These are phyloP conservation scores for Nitzschia sp. DNA, from an alignment of 108 stramenopile genomes.

Conservation along the genomic window DNA sequence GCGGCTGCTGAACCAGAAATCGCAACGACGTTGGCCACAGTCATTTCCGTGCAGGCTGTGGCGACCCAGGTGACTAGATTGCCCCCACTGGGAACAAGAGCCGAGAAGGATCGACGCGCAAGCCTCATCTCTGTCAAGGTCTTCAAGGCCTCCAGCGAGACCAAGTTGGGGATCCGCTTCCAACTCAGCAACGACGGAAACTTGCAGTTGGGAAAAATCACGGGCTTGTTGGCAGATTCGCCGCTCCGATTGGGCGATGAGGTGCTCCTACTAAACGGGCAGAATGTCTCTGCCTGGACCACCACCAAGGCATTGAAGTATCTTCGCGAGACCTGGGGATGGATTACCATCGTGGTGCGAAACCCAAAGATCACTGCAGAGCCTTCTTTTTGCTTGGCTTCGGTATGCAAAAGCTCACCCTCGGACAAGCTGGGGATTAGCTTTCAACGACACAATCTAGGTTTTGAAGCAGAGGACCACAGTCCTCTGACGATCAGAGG, in stretches of 20 bases:
- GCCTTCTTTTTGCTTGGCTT: slow-evolving; percentile 1
- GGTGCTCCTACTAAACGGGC: neutral
- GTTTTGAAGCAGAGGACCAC: neutral
- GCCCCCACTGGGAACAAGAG: neutral
- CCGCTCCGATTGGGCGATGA: slow-evolving; percentile 8
- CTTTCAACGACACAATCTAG: neutral
- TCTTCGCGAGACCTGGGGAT: neutral
- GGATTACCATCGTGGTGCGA: slow-evolving; percentile 16
- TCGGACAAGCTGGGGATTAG: slow-evolving; percentile 10
- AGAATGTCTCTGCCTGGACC: slow-evolving; percentile 16
- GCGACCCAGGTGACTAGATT: neutral
- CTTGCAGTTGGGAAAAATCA: slow-evolving; percentile 9
- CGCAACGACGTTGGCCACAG: neutral
- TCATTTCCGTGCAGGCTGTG: neutral
- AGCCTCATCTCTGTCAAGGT: slow-evolving; percentile 6
- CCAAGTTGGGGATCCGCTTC: slow-evolving; percentile 7
- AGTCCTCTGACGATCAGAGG: neutral
- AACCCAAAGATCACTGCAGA: neutral
- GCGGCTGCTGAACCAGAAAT: slow-evolving; percentile 2
- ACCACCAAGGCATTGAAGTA: slow-evolving; percentile 13
- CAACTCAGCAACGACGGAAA: slow-evolving; percentile 10
- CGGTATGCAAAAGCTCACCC: slow-evolving; percentile 4
- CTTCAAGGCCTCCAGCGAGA: neutral
- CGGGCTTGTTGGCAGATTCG: slow-evolving; percentile 4
- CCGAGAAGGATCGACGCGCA: neutral